Evolutionary conservation across 2,329 filamentous ascomycete species (phyloP).

Genomic region (Fusarium stilboides): DNA sequence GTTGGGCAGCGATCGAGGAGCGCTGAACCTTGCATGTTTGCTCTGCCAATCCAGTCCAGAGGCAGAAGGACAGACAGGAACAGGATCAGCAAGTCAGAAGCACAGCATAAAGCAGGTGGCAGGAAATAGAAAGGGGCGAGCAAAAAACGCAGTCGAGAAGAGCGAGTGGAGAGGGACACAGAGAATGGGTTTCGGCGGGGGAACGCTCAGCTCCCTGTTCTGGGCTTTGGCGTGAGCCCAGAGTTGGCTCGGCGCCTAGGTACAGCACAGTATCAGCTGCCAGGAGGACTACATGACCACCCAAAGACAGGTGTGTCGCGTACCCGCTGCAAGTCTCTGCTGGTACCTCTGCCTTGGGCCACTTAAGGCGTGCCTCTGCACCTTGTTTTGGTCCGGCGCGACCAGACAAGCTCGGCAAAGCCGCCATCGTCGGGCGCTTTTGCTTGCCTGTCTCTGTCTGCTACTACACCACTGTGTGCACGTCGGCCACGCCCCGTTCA

Average conservation of each 20-base stretch:
- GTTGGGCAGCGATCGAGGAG: conserved; percentile 44
- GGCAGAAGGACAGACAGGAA: background rate
- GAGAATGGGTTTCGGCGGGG: conserved; percentile 49
- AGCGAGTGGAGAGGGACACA: conserved; percentile 50
- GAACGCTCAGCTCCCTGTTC: conserved; percentile 53
- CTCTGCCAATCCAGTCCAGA: conserved; percentile 13
- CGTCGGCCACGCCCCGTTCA: conserved; percentile 28
- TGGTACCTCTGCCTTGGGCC: conserved; percentile 51
- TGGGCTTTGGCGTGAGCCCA: conserved; percentile 39
- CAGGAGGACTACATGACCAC: conserved; percentile 53
- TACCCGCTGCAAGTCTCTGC: conserved; percentile 56
- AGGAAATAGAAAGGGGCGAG: conserved; percentile 33
- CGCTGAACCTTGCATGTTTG: conserved; percentile 30
- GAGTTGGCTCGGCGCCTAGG: conserved; percentile 43
- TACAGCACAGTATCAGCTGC: conserved; percentile 58
- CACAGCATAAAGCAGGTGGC: conserved; percentile 38
- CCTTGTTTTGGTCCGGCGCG: conserved; percentile 49
- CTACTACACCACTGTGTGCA: background rate
- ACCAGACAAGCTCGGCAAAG: conserved; percentile 49
- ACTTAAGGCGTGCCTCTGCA: conserved; percentile 47
- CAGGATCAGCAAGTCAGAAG: conserved; percentile 25
- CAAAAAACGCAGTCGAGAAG: conserved; percentile 43
- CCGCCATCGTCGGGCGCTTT: conserved; percentile 39
- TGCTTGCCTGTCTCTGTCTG: conserved; percentile 35
- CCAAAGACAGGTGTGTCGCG: conserved; percentile 55